phyloP scores from a whole-genome alignment of 78 protist genomes.

The Dictyostelium firmibasis region DNA sequence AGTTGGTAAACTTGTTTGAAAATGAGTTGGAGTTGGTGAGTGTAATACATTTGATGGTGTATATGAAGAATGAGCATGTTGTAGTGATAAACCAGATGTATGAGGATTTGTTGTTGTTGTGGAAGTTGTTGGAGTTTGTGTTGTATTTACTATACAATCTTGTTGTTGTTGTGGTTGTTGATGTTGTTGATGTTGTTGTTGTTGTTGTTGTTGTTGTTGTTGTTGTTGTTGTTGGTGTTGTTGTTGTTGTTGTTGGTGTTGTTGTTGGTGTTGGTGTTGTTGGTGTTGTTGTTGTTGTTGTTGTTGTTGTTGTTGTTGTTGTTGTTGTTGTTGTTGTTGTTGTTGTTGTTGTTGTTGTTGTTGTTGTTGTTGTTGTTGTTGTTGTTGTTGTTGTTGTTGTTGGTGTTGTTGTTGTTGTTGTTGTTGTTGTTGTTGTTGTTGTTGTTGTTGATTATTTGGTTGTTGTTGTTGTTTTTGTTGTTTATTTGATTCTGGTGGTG shows the following conservation, averaged over 20 bases:
- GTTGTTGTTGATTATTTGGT: no score
- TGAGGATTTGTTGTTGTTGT: neutral
- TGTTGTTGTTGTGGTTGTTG: neutral
- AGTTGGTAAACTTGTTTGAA: neutral
- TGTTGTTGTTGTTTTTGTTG: conserved; percentile 8
- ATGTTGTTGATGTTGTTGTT: neutral
- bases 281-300: conserved; percentile 24
- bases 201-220: neutral
- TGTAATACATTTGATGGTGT: neutral
- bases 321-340: neutral
- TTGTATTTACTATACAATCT: neutral
- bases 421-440: neutral
- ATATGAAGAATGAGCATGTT: conserved; percentile 1
- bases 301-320: neutral
- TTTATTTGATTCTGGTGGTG: neutral
- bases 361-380: conserved; percentile 2
- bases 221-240: neutral
- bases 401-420: neutral
- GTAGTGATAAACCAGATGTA: neutral
- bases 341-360: conserved; percentile 7
- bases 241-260: neutral
- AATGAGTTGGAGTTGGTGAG: neutral
- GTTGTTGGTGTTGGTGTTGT: neutral
- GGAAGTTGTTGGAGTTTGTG: neutral
- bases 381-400: neutral